A percentile compares a stretch with the other conserved stretches of the same genome.
Evolutionary conservation across 768 basidiomycete species (phyloP).

Genomic region (Mycena polygramma): DNA sequence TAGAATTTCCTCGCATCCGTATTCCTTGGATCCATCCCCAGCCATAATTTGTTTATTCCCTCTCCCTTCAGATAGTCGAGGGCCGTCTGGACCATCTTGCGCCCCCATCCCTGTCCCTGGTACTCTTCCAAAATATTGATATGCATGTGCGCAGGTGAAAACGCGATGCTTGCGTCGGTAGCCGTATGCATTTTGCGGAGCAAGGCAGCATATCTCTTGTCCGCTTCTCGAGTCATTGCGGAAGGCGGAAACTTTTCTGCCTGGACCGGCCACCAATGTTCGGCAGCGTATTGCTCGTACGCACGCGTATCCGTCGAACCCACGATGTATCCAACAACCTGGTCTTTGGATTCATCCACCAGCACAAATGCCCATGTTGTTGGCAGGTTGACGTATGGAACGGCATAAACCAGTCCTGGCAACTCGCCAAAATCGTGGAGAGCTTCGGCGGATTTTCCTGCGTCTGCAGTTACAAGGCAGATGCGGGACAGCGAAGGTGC

Average conservation of each 20-base stretch:
- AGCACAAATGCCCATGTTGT: conserved; percentile 82
- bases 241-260: conserved; percentile 65
- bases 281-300: conserved; percentile 67
- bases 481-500: conserved; percentile 72
- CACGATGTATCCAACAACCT: conserved; percentile 73
- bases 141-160: conserved; percentile 82
- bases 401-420: conserved; percentile 78
- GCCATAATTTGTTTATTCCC: conserved; percentile 69
- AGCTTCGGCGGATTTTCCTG: conserved; percentile 73
- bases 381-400: conserved; percentile 81
- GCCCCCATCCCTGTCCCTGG: conserved; percentile 81
- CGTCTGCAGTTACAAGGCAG: conserved; percentile 81
- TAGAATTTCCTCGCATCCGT: conserved; percentile 73
- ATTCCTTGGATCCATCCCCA: conserved; percentile 78
- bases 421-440: conserved; percentile 75
- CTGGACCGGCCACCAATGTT: conserved; percentile 77
- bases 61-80: conserved; percentile 66
- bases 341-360: conserved; percentile 59
- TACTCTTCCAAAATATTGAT: conserved; percentile 77
- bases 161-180: conserved; percentile 67
- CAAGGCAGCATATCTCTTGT: conserved; percentile 58
- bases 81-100: conserved; percentile 67
- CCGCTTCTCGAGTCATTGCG: conserved; percentile 53
- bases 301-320: conserved; percentile 76
- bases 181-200: conserved; percentile 59